These are phyloP conservation scores for Nepenthes gracilis DNA, from an alignment of 148 eudicot genomes.

Conservation along the genomic window DNA sequence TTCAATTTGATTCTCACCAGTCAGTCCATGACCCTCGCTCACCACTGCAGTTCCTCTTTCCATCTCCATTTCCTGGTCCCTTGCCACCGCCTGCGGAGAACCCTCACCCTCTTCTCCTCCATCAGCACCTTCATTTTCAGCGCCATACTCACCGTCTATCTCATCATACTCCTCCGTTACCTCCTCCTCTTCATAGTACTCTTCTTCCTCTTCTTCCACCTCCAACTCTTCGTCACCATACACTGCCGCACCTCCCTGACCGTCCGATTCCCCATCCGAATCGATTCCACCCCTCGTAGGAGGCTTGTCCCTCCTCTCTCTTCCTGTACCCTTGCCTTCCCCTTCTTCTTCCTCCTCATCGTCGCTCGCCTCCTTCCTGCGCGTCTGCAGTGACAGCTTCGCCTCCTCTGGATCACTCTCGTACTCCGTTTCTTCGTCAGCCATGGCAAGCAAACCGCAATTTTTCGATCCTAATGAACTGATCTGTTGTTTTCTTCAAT, in stretches of 20 bases:
- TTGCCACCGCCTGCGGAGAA: slow-evolving; percentile 8
- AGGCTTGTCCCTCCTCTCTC: slow-evolving; percentile 5
- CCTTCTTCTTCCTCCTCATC: slow-evolving; percentile 46
- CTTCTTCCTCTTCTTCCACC: slow-evolving; percentile 6
- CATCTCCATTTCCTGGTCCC: slow-evolving; percentile 6
- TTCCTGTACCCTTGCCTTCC: slow-evolving; percentile 10
- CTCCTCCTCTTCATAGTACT: slow-evolving; percentile 15
- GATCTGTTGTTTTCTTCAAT: too few species aligned
- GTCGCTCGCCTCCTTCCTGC: slow-evolving; percentile 66
- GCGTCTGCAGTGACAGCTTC: slow-evolving; percentile 48
- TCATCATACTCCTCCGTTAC: slow-evolving; percentile 18
- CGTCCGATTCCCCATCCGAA: slow-evolving; percentile 52
- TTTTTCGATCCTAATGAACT: background rate
- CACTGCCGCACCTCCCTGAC: slow-evolving; percentile 58
- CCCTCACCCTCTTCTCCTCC: slow-evolving; percentile 3
- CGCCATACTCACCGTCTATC: slow-evolving; percentile 10
- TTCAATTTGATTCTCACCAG: background rate
- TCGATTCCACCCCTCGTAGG: slow-evolving; percentile 13
- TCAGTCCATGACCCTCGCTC: slow-evolving; percentile 17
- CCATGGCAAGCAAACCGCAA: background rate
- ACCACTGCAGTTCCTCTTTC: slow-evolving; percentile 7
- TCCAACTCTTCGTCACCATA: slow-evolving; percentile 36
- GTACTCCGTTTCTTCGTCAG: slow-evolving; percentile 44
- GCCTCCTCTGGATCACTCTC: slow-evolving; percentile 92
- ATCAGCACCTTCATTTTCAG: slow-evolving; percentile 6